Percentiles rank a stretch among this genome's conserved stretches.
Conservation (phyloP, 768 basidiomycete species). For the Suillus brevipes region DNA sequence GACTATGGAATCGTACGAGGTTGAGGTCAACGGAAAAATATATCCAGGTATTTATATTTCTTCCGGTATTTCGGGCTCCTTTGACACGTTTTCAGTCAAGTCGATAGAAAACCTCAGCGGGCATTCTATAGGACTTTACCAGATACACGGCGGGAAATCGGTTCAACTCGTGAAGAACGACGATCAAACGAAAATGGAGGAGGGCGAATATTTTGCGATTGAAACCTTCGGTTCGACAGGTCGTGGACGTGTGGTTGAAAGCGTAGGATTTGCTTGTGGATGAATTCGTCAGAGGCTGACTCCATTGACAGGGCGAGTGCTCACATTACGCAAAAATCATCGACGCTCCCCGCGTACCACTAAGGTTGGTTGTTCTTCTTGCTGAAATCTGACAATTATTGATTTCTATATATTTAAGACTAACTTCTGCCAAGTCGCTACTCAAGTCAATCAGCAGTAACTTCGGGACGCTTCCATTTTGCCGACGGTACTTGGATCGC, state of each 20-base stretch:
- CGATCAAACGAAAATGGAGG: conserved; percentile 97
- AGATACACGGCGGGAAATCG: conserved; percentile 93
- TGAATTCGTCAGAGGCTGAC: conserved; percentile 1
- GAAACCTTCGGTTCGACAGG: conserved; percentile 99
- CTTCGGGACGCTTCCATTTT: conserved; percentile 95
- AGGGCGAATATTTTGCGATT: conserved; percentile 98
- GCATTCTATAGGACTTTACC: conserved; percentile 87
- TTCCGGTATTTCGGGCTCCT: not conserved
- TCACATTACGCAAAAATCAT: conserved; percentile 86
- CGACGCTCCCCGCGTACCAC: conserved; percentile 69
- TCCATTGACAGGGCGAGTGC: conserved; percentile 68
- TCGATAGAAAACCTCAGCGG: conserved; percentile 93
- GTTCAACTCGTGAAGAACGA: conserved; percentile 86
- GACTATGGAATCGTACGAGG: conserved; percentile 98
- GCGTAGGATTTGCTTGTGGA: conserved; percentile 41
- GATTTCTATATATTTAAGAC: conserved; percentile 41
- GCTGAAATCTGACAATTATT: conserved; percentile 7
- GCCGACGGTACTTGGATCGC: conserved; percentile 92
- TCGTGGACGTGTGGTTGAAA: conserved; percentile 82
- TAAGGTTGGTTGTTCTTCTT: conserved; percentile 53
- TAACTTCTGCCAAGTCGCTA: conserved; percentile 82
- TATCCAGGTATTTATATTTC: conserved; percentile 58
- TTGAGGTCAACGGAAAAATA: conserved; percentile 84
- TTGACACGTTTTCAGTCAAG: conserved; percentile 60
- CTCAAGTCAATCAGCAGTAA: conserved; percentile 86